Evolutionary conservation across 1,284 basidiomycete genomes (phyloP), one percentile per base, ranked within the genome.

Genomic region (Fomitiporia mediterranea): DNA sequence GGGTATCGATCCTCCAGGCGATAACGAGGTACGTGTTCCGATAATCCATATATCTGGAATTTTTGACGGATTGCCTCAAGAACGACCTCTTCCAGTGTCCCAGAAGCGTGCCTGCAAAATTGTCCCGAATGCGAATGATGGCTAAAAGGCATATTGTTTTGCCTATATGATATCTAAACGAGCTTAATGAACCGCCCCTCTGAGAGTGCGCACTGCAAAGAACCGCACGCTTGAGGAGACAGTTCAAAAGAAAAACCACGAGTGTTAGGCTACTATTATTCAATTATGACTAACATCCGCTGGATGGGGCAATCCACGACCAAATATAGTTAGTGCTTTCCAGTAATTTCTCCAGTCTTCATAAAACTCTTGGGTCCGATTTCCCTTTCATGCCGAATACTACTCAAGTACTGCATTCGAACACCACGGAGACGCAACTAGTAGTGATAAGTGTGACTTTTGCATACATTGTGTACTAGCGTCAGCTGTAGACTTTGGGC

Each of bases 41-140:
- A 91, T 56, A 99, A 75, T 3, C 94, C 93, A 67, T 89, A 98
- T 0, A 89, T 77, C 56, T 80, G 75, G 69, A 98, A 99, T 0
- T 86, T 83, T 67, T 88, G 80, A 2, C 72, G 67, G 55, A 93
- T 85, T 8, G 97, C 95, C 62, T 87, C 84, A 4, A 75, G 67
- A 0, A 97, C 86, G 13, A 95, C 87, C 2, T 90, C 81, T 61
- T 94, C 84, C 21, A 99, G 78, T 0, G 78, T 76, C 4, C 89
- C 86, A 2, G 70, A 68, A 6, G 94, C 96, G 69, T 99, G 97
- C 61, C 84, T 87, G 76, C 96, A 98, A 73, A 98, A 99, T 67
- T 97, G 87, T 30, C 96, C 96, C 5, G 94, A 98, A 68, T 98
- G 95, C 8, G 93, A 96, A 72, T 98, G 96, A 68, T 94, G 93